Evolutionary conservation across 2,329 filamentous ascomycete species (phyloP).

Genomic region (Drechslerella dactyloides): DNA sequence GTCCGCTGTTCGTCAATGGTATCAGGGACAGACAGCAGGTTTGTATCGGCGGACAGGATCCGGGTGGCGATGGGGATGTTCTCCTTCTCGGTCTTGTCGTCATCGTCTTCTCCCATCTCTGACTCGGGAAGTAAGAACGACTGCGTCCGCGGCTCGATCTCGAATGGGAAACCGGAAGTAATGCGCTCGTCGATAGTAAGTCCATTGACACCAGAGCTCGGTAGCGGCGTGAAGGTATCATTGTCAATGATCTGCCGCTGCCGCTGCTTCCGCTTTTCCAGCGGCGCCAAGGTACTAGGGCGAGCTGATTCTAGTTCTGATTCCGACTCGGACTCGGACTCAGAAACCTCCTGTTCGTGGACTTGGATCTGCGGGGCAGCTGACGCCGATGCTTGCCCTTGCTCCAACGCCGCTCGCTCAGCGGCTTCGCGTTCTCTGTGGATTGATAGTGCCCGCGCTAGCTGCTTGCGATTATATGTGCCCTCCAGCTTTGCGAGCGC

Average conservation of each 20-base stretch:
- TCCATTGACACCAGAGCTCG: slow-evolving; percentile 45
- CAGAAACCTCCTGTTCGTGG: slow-evolving; percentile 33
- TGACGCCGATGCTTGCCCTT: slow-evolving; percentile 18
- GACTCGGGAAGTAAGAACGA: slow-evolving; percentile 39
- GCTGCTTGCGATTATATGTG: slow-evolving; percentile 69
- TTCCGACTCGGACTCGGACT: slow-evolving; percentile 32
- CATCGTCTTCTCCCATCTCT: slow-evolving; percentile 1
- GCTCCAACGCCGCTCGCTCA: background rate
- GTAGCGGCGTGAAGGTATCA: slow-evolving; percentile 35
- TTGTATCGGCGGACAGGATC: slow-evolving; percentile 31
- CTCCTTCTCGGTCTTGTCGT: slow-evolving; percentile 14
- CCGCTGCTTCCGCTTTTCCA: slow-evolving; percentile 43
- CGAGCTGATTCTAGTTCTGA: slow-evolving; percentile 21
- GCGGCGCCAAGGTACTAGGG: slow-evolving; percentile 31
- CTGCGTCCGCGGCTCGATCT: slow-evolving; percentile 26
- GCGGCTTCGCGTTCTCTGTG: slow-evolving; percentile 42
- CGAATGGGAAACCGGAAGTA: slow-evolving; percentile 45
- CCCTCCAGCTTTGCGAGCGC: slow-evolving; percentile 91
- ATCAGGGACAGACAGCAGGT: slow-evolving; percentile 46
- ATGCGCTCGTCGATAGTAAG: slow-evolving; percentile 22
- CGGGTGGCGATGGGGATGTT: slow-evolving; percentile 38
- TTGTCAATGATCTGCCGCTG: slow-evolving; percentile 46
- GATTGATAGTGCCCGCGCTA: slow-evolving; percentile 41
- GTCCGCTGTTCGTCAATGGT: slow-evolving; percentile 39
- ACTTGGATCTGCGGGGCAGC: slow-evolving; percentile 28